Evolutionary conservation across 345 rosid genomes (phyloP).

Genomic region (Noccaea bulbosa): DNA sequence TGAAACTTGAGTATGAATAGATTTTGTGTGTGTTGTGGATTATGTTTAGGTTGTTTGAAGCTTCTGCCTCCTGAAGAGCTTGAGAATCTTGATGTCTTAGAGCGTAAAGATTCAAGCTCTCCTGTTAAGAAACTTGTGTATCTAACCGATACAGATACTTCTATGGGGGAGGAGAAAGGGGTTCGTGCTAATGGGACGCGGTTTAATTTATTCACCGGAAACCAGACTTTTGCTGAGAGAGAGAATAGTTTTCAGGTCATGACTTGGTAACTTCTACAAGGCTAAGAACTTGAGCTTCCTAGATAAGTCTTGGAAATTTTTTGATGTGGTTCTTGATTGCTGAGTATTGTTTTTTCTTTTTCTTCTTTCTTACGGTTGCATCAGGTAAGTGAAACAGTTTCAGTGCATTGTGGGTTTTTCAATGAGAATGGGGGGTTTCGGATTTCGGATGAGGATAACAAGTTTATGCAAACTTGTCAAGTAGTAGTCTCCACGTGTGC

Average conservation of each 20-base stretch:
- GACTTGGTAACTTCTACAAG: conserved; percentile 38
- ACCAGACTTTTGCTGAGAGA: conserved; percentile 78
- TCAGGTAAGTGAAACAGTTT: conserved; percentile 74
- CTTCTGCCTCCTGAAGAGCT: conserved; percentile 75
- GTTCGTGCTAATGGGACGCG: conserved; percentile 52
- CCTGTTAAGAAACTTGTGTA: conserved; percentile 66
- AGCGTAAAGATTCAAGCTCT: conserved; percentile 45
- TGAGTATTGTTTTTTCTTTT: conserved; percentile 7
- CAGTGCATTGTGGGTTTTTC: conserved; percentile 83
- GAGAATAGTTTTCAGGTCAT: conserved; percentile 80
- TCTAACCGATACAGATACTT: conserved; percentile 49
- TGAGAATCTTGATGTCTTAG: conserved; percentile 62
- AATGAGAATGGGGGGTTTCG: conserved; percentile 78
- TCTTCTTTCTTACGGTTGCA: conserved; percentile 28
- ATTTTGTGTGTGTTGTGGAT: conserved; percentile 6
- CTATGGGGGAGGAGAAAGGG: conserved; percentile 32
- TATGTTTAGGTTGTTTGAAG: conserved; percentile 78
- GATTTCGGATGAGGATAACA: conserved; percentile 67
- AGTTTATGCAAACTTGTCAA: conserved; percentile 64
- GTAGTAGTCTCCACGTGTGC: conserved; percentile 89
- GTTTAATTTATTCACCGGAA: conserved; percentile 83
- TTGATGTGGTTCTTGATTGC: conserved; percentile 9
- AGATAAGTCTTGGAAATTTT: too few relatives aligned
- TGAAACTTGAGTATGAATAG: background rate
- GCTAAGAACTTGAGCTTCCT: conserved; percentile 24